These are phyloP conservation scores for Bipolaris victoriae DNA, from an alignment of 2,329 filamentous ascomycete species.

Conservation along the genomic window DNA sequence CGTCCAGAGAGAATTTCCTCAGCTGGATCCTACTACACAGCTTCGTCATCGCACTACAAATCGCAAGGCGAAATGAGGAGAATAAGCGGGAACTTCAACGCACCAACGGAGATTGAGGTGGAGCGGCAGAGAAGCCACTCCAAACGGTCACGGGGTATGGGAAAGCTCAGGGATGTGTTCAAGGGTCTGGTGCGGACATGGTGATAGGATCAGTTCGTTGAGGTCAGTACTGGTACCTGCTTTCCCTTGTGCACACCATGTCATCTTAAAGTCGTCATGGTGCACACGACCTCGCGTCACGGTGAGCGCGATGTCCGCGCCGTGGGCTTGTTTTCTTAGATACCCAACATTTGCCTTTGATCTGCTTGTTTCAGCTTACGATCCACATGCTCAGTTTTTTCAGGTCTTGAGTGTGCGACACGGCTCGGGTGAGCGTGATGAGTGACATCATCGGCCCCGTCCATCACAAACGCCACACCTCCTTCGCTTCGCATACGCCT, in stretches of 20 bases:
- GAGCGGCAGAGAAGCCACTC: conserved; percentile 24
- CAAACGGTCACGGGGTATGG: conserved; percentile 18
- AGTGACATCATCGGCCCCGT: conserved; percentile 24
- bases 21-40: conserved; percentile 11
- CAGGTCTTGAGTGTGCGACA: conserved; percentile 10
- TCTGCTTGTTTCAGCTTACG: conserved; percentile 4
- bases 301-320: conserved; percentile 7
- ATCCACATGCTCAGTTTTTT: conserved; percentile 8
- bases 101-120: conserved; percentile 35
- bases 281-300: neutral
- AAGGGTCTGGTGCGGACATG: conserved; percentile 19
- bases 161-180: conserved; percentile 22
- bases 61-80: conserved; percentile 21
- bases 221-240: conserved; percentile 5
- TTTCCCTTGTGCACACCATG: conserved; percentile 5
- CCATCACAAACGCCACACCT: conserved; percentile 13
- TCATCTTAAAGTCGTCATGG: conserved; percentile 4
- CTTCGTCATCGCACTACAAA: conserved; percentile 9
- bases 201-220: conserved; percentile 12
- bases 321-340: conserved; percentile 3
- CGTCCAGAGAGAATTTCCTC: conserved; percentile 16
- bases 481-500: conserved; percentile 9
- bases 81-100: conserved; percentile 37
- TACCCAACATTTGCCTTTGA: conserved; percentile 10
- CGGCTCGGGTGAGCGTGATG: conserved; percentile 18